Conservation (phyloP, 306 rosid species). For the Cicer yamashitae region DNA sequence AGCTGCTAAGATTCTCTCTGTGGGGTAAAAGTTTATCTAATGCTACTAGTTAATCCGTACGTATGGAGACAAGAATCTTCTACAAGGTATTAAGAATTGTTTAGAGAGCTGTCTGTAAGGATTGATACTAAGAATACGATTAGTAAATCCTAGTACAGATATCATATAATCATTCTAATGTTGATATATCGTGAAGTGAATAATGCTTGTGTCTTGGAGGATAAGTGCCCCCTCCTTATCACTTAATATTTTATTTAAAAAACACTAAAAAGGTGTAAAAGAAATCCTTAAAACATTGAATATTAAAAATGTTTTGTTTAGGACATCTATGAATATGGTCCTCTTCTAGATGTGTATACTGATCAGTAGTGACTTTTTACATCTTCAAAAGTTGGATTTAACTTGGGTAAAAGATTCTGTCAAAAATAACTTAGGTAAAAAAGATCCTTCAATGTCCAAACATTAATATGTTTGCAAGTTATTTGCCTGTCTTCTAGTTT, state of each 20-base stretch:
- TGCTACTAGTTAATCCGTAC: constrained; percentile 20
- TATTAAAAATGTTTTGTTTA: background rate
- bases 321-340: background rate
- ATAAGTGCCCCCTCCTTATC: background rate
- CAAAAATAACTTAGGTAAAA: background rate
- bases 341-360: background rate
- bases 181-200: constrained; percentile 61
- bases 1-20: constrained; percentile 42
- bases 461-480: background rate
- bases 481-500: constrained; percentile 1
- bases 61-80: constrained; percentile 54
- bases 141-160: constrained; percentile 44
- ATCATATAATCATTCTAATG: constrained; percentile 58
- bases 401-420: background rate
- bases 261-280: background rate
- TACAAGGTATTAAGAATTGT: constrained; percentile 47
- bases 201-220: constrained; percentile 46
- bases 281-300: background rate
- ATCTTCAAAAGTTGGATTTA: constrained; percentile 20
- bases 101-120: constrained; percentile 50
- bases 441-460: constrained; percentile 12
- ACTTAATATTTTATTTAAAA: background rate
- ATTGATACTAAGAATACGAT: constrained; percentile 50
- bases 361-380: constrained; percentile 6
- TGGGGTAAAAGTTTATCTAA: constrained; percentile 21